Evolutionary conservation across 306 rosid species (phyloP).

Genomic region (Casuarina equisetifolia): DNA sequence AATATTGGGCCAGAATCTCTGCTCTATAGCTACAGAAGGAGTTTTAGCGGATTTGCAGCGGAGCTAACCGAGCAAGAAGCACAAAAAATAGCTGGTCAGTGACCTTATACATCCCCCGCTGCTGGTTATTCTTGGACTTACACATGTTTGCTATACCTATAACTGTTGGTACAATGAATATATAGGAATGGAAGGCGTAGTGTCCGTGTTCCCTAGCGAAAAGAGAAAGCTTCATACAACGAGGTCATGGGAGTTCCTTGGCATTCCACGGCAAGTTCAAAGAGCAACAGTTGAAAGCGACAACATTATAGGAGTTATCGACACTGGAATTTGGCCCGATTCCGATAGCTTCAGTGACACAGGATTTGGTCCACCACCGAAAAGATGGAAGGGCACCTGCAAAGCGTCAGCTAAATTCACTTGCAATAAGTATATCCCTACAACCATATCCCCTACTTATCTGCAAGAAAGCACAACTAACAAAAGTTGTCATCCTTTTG

Average conservation of each 20-base stretch:
- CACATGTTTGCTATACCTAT: not conserved
- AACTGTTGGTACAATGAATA: not conserved
- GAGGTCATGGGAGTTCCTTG: constrained; percentile 64
- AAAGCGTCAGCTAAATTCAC: constrained; percentile 32
- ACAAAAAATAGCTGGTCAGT: constrained; percentile 34
- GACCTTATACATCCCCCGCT: not conserved
- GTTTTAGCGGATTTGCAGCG: constrained; percentile 48
- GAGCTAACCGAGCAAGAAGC: constrained; percentile 42
- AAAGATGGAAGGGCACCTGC: constrained; percentile 58
- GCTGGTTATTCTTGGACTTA: no score
- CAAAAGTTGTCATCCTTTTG: not conserved
- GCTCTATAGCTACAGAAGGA: constrained; percentile 36
- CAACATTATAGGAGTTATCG: constrained; percentile 46
- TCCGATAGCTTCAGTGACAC: constrained; percentile 41
- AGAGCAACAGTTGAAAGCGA: constrained; percentile 34
- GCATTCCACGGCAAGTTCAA: constrained; percentile 26
- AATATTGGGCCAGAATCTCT: constrained; percentile 20
- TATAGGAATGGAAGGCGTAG: constrained; percentile 46
- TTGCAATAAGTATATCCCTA: constrained; percentile 43
- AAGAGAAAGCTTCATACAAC: constrained; percentile 46
- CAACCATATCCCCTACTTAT: no score
- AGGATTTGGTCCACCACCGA: constrained; percentile 49
- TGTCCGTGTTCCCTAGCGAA: constrained; percentile 50
- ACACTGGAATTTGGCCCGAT: constrained; percentile 57
- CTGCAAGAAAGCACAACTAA: not conserved